These are phyloP conservation scores for Carex cristatella DNA, from an alignment of 176 grass and related monocot genomes.

Conservation along the genomic window DNA sequence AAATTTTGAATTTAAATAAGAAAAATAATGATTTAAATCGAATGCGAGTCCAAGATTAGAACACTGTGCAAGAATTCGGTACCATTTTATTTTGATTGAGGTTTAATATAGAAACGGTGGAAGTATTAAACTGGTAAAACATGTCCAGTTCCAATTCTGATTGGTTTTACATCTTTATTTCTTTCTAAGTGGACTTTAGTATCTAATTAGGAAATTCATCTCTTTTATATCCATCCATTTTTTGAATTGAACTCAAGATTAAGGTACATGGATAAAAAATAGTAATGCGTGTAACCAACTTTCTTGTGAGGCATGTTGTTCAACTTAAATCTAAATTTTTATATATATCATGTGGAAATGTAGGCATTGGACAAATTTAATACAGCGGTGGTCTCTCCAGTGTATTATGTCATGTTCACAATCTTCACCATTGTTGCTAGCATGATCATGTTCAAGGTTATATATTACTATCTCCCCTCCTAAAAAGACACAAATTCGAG, in stretches of 20 bases:
- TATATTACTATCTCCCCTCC: not conserved
- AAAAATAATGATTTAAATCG: not conserved
- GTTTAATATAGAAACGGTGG: not conserved
- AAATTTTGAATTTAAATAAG: conserved; percentile 1
- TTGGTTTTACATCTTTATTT: not conserved
- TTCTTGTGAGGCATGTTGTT: not conserved
- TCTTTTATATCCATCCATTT: not conserved
- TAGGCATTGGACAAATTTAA: conserved; percentile 88
- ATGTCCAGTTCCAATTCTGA: not conserved
- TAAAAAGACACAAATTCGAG: too few relatives aligned
- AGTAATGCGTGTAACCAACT: not conserved
- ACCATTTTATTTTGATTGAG: not conserved
- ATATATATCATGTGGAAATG: conserved; percentile 15
- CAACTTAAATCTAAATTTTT: not conserved
- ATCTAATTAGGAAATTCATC: not conserved
- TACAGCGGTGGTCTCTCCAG: conserved; percentile 73
- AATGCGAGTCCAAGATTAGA: not conserved
- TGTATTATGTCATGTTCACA: conserved; percentile 98
- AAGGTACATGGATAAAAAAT: not conserved
- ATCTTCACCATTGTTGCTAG: conserved; percentile 87
- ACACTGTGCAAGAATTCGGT: not conserved
- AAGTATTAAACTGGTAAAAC: not conserved
- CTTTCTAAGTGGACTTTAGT: not conserved
- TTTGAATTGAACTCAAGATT: not conserved
- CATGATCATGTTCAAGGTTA: conserved; percentile 96